These are phyloP conservation scores for Lactarius hatsudake DNA, from an alignment of 768 basidiomycete genomes.

Conservation along the genomic window DNA sequence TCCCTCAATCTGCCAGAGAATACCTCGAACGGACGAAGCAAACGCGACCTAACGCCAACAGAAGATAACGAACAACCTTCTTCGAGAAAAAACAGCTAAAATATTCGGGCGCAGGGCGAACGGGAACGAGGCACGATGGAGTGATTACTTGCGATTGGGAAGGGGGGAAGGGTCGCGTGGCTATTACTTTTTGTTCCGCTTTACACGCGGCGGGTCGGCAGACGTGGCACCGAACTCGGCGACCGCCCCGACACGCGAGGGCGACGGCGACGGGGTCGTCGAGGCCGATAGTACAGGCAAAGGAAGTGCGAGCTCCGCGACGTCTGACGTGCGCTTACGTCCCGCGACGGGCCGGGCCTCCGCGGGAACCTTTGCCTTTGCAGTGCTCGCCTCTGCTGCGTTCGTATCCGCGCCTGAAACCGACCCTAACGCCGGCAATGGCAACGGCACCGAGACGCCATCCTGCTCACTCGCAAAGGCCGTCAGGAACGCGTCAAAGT, in stretches of 20 bases:
- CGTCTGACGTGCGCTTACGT: conserved; percentile 36
- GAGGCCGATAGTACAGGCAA: background rate
- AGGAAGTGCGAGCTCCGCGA: conserved; percentile 29
- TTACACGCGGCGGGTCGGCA: conserved; percentile 28
- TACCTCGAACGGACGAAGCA: background rate
- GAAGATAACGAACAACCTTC: background rate
- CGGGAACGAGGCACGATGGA: background rate
- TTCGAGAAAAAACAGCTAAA: background rate
- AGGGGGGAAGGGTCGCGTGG: background rate
- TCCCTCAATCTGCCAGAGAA: background rate
- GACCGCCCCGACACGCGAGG: background rate
- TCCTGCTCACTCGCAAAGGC: conserved; percentile 36
- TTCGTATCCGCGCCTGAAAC: background rate
- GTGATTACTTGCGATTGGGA: background rate
- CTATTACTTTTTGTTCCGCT: conserved; percentile 33
- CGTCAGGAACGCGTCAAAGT: conserved; percentile 31
- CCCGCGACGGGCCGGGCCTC: conserved; percentile 18
- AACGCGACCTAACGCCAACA: background rate
- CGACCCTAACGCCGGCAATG: conserved; percentile 1
- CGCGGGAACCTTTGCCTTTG: no score
- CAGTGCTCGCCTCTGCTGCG: background rate
- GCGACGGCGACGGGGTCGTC: background rate
- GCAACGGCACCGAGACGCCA: conserved; percentile 29
- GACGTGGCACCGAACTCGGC: background rate
- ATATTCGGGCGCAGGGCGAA: background rate